Percentiles rank a stretch among this genome's conserved stretches.
These are phyloP conservation scores for Capsella rubella DNA, from an alignment of 441 rosid genomes.

Conservation along the genomic window DNA sequence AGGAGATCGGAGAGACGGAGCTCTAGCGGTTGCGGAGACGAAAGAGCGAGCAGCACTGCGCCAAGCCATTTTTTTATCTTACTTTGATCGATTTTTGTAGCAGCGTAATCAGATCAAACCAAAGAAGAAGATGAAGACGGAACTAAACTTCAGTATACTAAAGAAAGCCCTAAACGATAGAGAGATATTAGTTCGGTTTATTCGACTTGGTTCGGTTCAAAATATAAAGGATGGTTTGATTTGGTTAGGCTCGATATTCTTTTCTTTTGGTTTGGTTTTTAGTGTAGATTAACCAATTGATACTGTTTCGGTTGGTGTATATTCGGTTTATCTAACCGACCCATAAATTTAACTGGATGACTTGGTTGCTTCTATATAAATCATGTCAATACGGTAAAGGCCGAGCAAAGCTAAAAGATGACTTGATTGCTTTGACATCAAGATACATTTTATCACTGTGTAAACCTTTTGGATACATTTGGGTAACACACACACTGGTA, in stretches of 20 bases:
- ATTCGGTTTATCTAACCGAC: too few species aligned
- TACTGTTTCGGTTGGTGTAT: too few species aligned
- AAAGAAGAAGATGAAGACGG: constrained; percentile 18
- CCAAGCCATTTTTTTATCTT: constrained; percentile 50
- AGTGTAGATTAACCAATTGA: too few species aligned
- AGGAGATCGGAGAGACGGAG: constrained; percentile 65
- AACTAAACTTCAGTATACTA: neutral
- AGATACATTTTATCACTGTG: constrained; percentile 6
- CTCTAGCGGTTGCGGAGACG: constrained; percentile 55
- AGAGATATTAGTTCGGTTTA: neutral
- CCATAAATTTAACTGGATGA: too few species aligned
- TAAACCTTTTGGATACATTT: constrained; percentile 27
- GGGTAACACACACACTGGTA: constrained; percentile 10
- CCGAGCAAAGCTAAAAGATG: too few species aligned
- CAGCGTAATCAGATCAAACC: constrained; percentile 9
- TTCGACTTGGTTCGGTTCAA: neutral
- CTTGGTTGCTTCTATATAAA: too few species aligned
- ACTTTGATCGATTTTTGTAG: neutral
- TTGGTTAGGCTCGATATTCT: neutral
- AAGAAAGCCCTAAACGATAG: constrained; percentile 32
- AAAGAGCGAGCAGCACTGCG: constrained; percentile 49
- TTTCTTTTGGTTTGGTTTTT: too few species aligned
- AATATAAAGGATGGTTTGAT: neutral
- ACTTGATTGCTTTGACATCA: too few species aligned
- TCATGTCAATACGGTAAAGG: too few species aligned